Evolutionary conservation across 176 grass and related monocot genomes (phyloP), one percentile per base, ranked within the genome.

Genomic region (Pharus latifolius): DNA sequence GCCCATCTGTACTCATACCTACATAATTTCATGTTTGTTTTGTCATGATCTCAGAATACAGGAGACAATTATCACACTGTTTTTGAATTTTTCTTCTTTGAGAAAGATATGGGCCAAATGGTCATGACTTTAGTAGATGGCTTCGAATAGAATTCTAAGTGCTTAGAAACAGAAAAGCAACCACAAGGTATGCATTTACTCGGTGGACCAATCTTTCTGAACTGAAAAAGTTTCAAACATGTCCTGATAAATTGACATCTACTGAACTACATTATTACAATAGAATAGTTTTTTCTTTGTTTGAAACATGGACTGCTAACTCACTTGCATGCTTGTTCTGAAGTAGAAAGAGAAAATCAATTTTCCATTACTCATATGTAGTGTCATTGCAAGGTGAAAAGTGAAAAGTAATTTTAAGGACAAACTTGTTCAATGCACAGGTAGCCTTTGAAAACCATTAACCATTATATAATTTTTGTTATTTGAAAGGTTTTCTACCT

Each of bases 1-100:
- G 95, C 95, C 95, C 95, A 94, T 82, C 90, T 85, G 75, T 99
- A 99, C 63, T 99, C 90, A 0, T 99, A 99, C 79, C 90, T 99
- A 58, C 79, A 84, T 34, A 79, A 48, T 58, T 12, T 38, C 71
- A 75, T 41, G 12, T 27, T 24, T 69, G 26, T 49, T 60, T 28
- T 42, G 22, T 80, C n/a, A 44, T 52, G 8, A 19, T 7, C 51
- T 70, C 57, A 32, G 53, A 22, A 73, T 6, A 62, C 18, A 52
- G 48, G 29, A 60, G 23, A 2, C 52, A 20, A 26, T 4, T 27
- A 20, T 5, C 31, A 34, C 8, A 26, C 35, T 32, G 3, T 27
- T 60, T n/a, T 67, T 26, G 56, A 46, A 34, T 15, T 32, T 54
- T 10, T 44, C 13, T 70, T 56, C 12, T 60, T 65, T 56, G 2